A percentile compares a stretch with the other conserved stretches of the same genome.
phyloP scores from a whole-genome alignment of 2,329 filamentous ascomycete species.

The Alternaria gaisen region DNA sequence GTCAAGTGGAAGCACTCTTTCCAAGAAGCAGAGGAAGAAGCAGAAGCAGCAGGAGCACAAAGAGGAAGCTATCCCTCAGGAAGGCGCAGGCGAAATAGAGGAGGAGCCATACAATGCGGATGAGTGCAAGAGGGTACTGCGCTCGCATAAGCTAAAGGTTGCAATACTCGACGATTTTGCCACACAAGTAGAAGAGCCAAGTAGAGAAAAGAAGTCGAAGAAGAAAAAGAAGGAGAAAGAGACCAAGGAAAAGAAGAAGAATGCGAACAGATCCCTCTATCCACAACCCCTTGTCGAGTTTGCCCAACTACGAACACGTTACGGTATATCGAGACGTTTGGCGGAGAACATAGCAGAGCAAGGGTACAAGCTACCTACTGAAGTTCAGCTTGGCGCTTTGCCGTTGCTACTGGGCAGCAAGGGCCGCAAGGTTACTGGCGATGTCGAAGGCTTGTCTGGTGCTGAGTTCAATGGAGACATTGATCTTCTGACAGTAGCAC shows the following conservation, averaged over 20 bases:
- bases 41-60: constrained; percentile 18
- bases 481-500: constrained; percentile 87
- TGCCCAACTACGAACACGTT: constrained; percentile 72
- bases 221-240: constrained; percentile 55
- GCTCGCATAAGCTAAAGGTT: constrained; percentile 84
- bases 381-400: constrained; percentile 88
- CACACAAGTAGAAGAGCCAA: constrained; percentile 52
- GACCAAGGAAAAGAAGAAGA: constrained; percentile 54
- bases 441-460: constrained; percentile 40
- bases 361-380: constrained; percentile 86
- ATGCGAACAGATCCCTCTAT: constrained; percentile 70
- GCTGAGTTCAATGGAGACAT: constrained; percentile 55
- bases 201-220: constrained; percentile 65
- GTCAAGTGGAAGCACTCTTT: constrained; percentile 12
- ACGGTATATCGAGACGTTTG: constrained; percentile 77
- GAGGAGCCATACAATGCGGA: constrained; percentile 66
- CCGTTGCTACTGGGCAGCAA: constrained; percentile 74
- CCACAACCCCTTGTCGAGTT: constrained; percentile 85
- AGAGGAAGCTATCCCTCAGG: constrained; percentile 10
- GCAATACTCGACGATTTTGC: constrained; percentile 69
- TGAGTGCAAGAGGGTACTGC: constrained; percentile 76
- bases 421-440: constrained; percentile 45
- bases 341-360: constrained; percentile 83
- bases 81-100: constrained; percentile 2
- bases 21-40: constrained; percentile 30